Conservation (phyloP, 2,329 filamentous ascomycete genomes). For the Hymenoscyphus albidus region DNA sequence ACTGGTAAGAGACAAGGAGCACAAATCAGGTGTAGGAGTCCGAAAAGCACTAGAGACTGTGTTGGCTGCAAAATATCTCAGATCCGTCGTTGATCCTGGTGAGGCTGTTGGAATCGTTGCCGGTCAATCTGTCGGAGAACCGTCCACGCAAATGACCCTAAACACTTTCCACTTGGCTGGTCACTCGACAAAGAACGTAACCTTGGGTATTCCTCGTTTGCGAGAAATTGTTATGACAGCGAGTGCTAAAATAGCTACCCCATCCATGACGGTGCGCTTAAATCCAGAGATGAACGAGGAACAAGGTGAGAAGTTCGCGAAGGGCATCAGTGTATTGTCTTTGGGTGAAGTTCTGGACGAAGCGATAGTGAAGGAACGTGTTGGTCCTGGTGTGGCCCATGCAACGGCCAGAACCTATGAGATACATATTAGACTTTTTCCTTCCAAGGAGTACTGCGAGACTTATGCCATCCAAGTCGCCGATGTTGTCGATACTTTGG, state of each 20-base stretch:
- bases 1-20: constrained; percentile 50
- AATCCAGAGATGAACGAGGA: constrained; percentile 66
- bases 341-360: constrained; percentile 81
- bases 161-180: constrained; percentile 99
- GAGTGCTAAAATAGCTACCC: constrained; percentile 82
- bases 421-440: constrained; percentile 79
- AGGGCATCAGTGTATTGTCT: constrained; percentile 83
- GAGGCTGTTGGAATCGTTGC: constrained; percentile 97
- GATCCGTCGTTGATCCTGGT: constrained; percentile 86
- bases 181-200: constrained; percentile 98
- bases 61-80: constrained; percentile 88
- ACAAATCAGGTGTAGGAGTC: constrained; percentile 32
- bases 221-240: constrained; percentile 99
- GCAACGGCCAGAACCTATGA: constrained; percentile 79
- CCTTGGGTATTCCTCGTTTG: constrained; percentile 92
- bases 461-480: constrained; percentile 78
- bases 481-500: constrained; percentile 77
- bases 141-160: constrained; percentile 97
- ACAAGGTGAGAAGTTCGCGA: constrained; percentile 77
- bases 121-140: constrained; percentile 93
- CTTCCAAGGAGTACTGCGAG: constrained; percentile 73
- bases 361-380: constrained; percentile 73
- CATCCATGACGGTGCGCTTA: constrained; percentile 80
- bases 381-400: constrained; percentile 66
- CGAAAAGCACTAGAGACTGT: constrained; percentile 61